Percentiles rank a stretch among this genome's conserved stretches.
Conservation (phyloP, 345 rosid species). For the Jatropha curcas region DNA sequence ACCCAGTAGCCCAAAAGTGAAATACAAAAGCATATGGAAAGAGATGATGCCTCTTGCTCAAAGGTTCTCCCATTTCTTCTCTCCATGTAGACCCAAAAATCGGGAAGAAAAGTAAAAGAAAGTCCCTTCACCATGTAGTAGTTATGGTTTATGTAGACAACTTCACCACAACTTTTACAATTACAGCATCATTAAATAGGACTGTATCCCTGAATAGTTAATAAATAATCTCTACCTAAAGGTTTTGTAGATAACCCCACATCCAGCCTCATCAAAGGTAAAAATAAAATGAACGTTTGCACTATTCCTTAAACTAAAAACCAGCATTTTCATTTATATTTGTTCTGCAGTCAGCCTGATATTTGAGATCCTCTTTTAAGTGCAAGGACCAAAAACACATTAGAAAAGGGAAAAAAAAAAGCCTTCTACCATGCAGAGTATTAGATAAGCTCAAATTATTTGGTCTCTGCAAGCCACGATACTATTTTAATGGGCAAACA, state of each 20-base stretch:
- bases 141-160: background rate
- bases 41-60: background rate
- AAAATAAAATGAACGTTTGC: background rate
- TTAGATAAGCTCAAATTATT: slow-evolving; percentile 4
- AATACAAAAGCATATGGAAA: background rate
- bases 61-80: background rate
- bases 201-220: background rate
- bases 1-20: background rate
- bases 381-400: background rate
- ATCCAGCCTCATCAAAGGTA: background rate
- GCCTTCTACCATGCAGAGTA: background rate
- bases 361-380: background rate
- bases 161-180: background rate
- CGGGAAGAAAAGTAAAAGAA: background rate
- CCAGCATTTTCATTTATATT: background rate
- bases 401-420: background rate
- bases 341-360: background rate
- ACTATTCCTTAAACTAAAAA: background rate
- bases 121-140: background rate
- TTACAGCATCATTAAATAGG: background rate
- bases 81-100: background rate
- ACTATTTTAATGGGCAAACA: background rate
- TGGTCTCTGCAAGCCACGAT: background rate
- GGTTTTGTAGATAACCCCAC: background rate
- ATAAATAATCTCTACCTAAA: too few species aligned